Evolutionary conservation across 2,329 filamentous ascomycete species (phyloP), one percentile per base, ranked within the genome.

Genomic region (Dactylonectria macrodidyma): DNA sequence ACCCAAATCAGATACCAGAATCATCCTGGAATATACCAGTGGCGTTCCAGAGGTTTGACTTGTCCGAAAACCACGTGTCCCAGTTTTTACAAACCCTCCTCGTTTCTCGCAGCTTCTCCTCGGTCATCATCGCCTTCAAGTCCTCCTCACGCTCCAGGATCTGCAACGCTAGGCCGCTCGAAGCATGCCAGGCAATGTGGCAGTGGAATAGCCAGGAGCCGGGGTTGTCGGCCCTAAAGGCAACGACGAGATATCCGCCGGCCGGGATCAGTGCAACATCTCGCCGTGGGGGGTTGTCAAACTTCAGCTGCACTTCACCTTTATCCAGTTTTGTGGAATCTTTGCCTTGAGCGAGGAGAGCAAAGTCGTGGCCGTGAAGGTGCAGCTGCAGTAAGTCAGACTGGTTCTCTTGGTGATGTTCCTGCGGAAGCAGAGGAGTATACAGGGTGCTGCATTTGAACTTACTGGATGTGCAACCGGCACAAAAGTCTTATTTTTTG

Each of bases 191-290:
- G 9, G 81, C 80, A 3, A 85, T 83, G 68, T 86, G 84, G 70
- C 84, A 86, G 71, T 86, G 84, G 76, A 86, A 81, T 0, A 85
- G 71, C 84, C 85, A 86, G 1, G 78, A 75, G 0, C 86, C 85
- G 1, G 86, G 83, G 74, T 87, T 88, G 62, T 82, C 79, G 0
- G 81, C 79, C 70, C 84, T 78, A 69, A 87, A 84, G 3, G 84
- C 85, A 38, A 88, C 79, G 8, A 86, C 82, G 4, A 86, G 62
- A 70, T 84, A 84, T 0, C 85, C 85, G 9, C 73, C 72, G 1
- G 65, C 71, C 0, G 81, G 81, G 0, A 88, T 77, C 48, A 85
- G 81, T 1, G 85, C 85, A 5, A 86, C 84, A 71, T 88, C 86
- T 22, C 87, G 82, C 9, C 87, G 83, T 10, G 84, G 83, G 1